Evolutionary conservation across 2,329 filamentous ascomycete species (phyloP).

Genomic region (Alternaria rosae): DNA sequence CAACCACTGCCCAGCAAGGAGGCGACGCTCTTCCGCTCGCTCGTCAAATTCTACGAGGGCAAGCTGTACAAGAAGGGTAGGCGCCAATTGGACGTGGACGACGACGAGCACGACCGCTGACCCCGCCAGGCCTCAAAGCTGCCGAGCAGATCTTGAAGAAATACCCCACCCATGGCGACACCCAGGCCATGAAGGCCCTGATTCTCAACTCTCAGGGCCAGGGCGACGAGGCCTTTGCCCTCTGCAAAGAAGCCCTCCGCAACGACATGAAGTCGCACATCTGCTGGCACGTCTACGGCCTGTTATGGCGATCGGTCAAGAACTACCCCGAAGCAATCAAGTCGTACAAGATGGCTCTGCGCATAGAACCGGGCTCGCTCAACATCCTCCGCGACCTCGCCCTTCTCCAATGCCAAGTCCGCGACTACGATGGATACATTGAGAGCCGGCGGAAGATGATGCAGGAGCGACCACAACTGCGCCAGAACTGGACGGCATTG

Average conservation of each 20-base stretch:
- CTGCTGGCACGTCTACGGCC: constrained; percentile 98
- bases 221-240: constrained; percentile 89
- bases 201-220: constrained; percentile 94
- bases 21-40: constrained; percentile 88
- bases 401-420: constrained; percentile 92
- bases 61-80: constrained; percentile 94
- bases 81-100: constrained; percentile 17
- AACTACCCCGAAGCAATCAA: constrained; percentile 99
- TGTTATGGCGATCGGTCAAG: constrained; percentile 91
- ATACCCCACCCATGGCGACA: constrained; percentile 95
- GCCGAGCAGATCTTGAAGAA: constrained; percentile 97
- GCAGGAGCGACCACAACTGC: constrained; percentile 77
- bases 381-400: constrained; percentile 96
- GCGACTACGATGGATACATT: constrained; percentile 92
- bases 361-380: constrained; percentile 89
- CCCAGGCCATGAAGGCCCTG: constrained; percentile 97
- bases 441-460: constrained; percentile 89
- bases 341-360: constrained; percentile 95
- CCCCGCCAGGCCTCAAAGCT: constrained; percentile 77
- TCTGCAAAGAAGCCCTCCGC: constrained; percentile 90
- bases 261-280: constrained; percentile 99
- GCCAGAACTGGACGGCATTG: constrained; percentile 97
- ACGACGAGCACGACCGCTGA: constrained; percentile 28
- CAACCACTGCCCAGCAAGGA: constrained; percentile 85
- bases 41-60: constrained; percentile 95